Base-by-base conservation (phyloP, 345 rosid genomes). In the Euphorbia pulcherrima region DNA sequence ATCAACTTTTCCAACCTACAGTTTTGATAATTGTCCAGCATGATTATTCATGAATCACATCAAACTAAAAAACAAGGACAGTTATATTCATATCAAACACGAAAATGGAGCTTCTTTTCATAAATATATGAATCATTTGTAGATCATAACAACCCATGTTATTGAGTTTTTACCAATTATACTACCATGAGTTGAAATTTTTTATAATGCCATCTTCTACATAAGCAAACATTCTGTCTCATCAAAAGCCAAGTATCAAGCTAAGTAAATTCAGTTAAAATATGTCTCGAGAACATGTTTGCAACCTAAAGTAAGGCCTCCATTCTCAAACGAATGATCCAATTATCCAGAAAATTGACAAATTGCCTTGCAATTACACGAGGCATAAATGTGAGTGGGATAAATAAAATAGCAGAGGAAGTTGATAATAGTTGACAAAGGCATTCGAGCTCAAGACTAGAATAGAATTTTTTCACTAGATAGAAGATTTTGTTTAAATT, bases 1-100 rank as follows among this genome's bases (percentile, higher is more conserved):
- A 92, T 87, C 60, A 90, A 81, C 73, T 78, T 85, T 60, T 88
- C 96, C 92, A 90, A 76, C 84, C 98, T 90, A 75, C 82, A 80
- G 75, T 28, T 44, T 61, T 14, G 24, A 56, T 53, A 78, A 12
- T 48, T 33, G 40, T n/a, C 21, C 75, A 69, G 28, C 18, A 40
- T 11, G 60, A 18, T 47, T 35, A 52, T 51, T 69, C 27, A 72
- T 50, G 48, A 67, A 77, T 57, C 24, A 57, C 28, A 24, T 64
- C 47, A 64, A 52, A 60, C 74, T 52, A 60, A 54, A n/a, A 62
- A 59, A 27, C 27, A 52, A 60, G 44, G 30, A 61, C 46, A 46
- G 29, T 27, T 6, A 2, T 64, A 64, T 56, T 64, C 20, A 20
- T 55, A 73, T 44, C 63, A 59, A 33, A 35, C 58, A 72, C 26